Base-by-base conservation (phyloP, 225 moss, liverwort and hornwort species). In the Climacium dendroides region DNA sequence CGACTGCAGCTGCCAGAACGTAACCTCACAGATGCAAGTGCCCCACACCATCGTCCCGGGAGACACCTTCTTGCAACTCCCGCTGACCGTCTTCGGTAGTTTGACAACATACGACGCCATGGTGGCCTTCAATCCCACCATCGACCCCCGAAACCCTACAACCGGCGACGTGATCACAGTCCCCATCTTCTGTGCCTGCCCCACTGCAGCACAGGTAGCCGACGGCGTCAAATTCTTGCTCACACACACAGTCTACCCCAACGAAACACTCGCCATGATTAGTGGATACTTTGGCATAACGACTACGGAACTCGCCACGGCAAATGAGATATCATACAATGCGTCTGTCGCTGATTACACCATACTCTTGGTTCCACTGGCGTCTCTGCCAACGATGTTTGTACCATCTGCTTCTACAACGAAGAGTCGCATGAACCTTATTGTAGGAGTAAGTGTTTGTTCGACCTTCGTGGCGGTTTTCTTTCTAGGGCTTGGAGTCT, bases 141-240 rank as follows among this genome's bases (percentile, higher is more conserved):
- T 84, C 13, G 59, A 85, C 47, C 64, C 85, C 19, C 58, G 7
- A 20, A 26, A 92, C 32, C 87, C 92, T 52, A 19, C 30, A 10
- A 84, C 91, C 23, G 85, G 87, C 15, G 74, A 90, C 37, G 26
- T 53, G n/a, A 89, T 96, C 5, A 83, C 69, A 15, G 85, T 93
- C 50, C 96, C 95, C 28, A 81, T 97, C 79, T 93, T 93, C 59
- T 97, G 96, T 60, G 95, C 95, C 1, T 97, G 96, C 81, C 95
- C 96, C 6, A 95, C 90, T 19, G 28, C 43, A 3, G 16, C 86
- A 3, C 96, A 97, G 80, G 5, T 87, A 13, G 58, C 47, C 7
- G 82, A 82, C 15, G 90, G 87, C 43, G 78, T 84, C 17, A 85
- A 52, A 4, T 73, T 90, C n/a, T 85, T 97, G 64, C 86, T 96